Base-by-base conservation (phyloP, 768 basidiomycete genomes). In the Kwoniella heveanensis region DNA sequence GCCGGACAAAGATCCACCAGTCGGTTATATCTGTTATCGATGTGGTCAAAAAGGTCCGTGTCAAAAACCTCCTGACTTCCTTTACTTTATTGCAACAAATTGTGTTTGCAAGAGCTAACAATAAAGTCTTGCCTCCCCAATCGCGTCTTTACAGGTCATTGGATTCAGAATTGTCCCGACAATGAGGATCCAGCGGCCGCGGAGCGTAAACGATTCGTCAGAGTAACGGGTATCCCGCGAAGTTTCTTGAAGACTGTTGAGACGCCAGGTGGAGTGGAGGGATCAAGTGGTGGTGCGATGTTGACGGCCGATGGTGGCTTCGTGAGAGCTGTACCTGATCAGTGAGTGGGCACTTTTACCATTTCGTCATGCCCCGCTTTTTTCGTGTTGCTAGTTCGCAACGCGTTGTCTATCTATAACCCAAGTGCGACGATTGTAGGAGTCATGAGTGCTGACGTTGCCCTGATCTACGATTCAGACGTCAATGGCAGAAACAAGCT, bases 141-240 rank as follows among this genome's bases (percentile, higher is more conserved):
- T n/a, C n/a, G n/a, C n/a, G n/a, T n/a, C n/a, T n/a, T 60, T 49
- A 22, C 21, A 97, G 95, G 96, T 44, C 96, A 99, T 77, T 99
- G 96, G 96, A 99, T 99, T 68, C 94, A 99, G 77, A 91, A 96
- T 67, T 99, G 96, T 78, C 96, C 96, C 1, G 96, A 93, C 6
- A 97, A 97, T 78, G 93, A 89, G 71, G 92, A 99, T 77, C 89
- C 92, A 54, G 92, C 94, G 53, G 96, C 88, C 68, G 92, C 95
- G 80, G 89, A 98, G 73, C 84, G 90, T 61, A 95, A 95, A 51
- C 89, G 94, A 26, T 94, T 99, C 79, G 97, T 97, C 78, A 86
- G 96, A 54, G 98, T 96, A 3, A 99, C 96, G 10, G 96, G 96
- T 80, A 99, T 99, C 65, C 96, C 96, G 3, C 86, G 94, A 69